phyloP scores from a whole-genome alignment of 306 rosid genomes.

The Comarum palustre region DNA sequence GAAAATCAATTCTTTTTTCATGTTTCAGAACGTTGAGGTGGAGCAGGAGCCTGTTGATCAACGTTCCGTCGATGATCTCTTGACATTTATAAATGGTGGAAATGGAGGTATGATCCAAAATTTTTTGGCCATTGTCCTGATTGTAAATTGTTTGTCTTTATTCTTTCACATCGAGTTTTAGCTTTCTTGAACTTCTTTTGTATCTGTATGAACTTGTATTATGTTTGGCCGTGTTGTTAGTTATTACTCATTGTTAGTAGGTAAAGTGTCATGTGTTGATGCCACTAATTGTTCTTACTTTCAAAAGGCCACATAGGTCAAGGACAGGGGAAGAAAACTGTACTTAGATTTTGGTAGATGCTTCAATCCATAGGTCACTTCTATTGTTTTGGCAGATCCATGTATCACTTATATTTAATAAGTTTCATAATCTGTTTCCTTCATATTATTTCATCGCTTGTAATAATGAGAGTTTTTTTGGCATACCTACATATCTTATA shows the following conservation, averaged over 20 bases:
- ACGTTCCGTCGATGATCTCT: conserved; percentile 85
- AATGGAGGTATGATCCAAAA: conserved; percentile 47
- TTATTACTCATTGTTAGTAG: not conserved
- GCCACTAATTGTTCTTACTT: conserved; percentile 7
- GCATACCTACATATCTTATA: not conserved
- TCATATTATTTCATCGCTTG: not conserved
- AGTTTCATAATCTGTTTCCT: not conserved
- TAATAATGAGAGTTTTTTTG: not conserved
- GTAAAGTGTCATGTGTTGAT: conserved; percentile 8
- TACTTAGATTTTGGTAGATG: conserved; percentile 9
- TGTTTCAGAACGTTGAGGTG: conserved; percentile 64
- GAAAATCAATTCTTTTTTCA: conserved; percentile 10
- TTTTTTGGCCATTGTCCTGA: conserved; percentile 3
- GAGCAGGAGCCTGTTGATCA: conserved; percentile 76
- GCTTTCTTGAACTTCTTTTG: conserved; percentile 5
- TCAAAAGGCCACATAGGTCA: not conserved
- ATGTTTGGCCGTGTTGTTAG: not conserved
- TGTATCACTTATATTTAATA: not conserved
- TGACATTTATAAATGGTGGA: conserved; percentile 80
- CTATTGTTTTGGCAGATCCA: not conserved
- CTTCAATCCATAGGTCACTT: not conserved
- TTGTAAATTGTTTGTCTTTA: conserved; percentile 12
- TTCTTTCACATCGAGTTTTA: conserved; percentile 5
- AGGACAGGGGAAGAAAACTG: not conserved
- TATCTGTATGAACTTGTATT: conserved; percentile 2